phyloP scores from a whole-genome alignment of 2,329 filamentous ascomycete genomes.

The Mycosphaerella sp. region DNA sequence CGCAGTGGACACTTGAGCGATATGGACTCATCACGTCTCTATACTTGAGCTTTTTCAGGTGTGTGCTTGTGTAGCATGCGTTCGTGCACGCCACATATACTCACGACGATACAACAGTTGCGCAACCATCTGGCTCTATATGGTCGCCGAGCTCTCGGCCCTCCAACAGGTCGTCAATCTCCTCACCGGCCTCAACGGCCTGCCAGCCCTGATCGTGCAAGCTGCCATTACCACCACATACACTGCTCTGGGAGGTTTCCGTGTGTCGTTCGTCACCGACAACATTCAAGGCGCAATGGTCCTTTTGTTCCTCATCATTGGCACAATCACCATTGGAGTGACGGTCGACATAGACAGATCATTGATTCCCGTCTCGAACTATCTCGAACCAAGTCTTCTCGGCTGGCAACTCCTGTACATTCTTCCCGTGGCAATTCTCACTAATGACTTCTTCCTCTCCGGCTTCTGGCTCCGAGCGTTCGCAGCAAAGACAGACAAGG shows the following conservation, averaged over 20 bases:
- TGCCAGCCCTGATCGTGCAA: constrained; percentile 72
- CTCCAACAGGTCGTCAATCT: constrained; percentile 71
- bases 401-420: constrained; percentile 87
- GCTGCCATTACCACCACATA: constrained; percentile 75
- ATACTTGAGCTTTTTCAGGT: constrained; percentile 69
- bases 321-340: constrained; percentile 69
- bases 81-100: constrained; percentile 2
- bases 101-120: constrained; percentile 39
- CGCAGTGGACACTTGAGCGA: constrained; percentile 74
- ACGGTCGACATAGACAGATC: constrained; percentile 65
- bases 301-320: constrained; percentile 65
- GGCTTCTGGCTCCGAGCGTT: constrained; percentile 82
- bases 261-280: constrained; percentile 77
- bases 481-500: constrained; percentile 69
- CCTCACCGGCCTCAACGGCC: constrained; percentile 66
- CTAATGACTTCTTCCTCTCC: constrained; percentile 82
- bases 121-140: constrained; percentile 78
- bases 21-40: constrained; percentile 65
- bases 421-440: constrained; percentile 70
- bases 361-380: constrained; percentile 61
- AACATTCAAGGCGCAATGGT: constrained; percentile 77
- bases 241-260: constrained; percentile 72
- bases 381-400: constrained; percentile 62
- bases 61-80: constrained; percentile 15
- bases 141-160: constrained; percentile 77